phyloP scores from a whole-genome alignment of 345 rosid species.

The Laguncularia racemosa region DNA sequence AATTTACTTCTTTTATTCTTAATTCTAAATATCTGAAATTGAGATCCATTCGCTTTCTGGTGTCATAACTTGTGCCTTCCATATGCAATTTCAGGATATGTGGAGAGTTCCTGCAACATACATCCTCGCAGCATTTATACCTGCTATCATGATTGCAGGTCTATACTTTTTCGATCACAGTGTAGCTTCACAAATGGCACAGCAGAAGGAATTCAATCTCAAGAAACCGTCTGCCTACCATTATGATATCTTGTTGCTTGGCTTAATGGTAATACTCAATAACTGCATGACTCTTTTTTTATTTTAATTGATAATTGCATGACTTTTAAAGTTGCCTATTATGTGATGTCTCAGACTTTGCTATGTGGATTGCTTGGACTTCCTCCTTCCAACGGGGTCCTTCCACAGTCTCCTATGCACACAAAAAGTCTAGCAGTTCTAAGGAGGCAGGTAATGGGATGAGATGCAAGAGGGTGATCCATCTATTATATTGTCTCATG shows the following conservation, averaged over 20 bases:
- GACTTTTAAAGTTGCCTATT: background rate
- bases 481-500: background rate
- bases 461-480: slow-evolving; percentile 1
- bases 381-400: slow-evolving; percentile 88
- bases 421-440: slow-evolving; percentile 80
- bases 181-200: slow-evolving; percentile 87
- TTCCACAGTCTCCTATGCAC: slow-evolving; percentile 94
- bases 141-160: slow-evolving; percentile 86
- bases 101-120: slow-evolving; percentile 55
- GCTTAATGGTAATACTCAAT: slow-evolving; percentile 36
- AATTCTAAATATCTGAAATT: too few relatives aligned
- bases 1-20: too few relatives aligned
- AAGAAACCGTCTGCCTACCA: slow-evolving; percentile 79
- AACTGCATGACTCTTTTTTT: background rate
- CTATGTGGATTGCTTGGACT: slow-evolving; percentile 80
- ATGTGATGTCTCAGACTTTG: slow-evolving; percentile 46
- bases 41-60: too few relatives aligned
- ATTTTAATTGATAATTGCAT: too few relatives aligned
- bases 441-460: slow-evolving; percentile 45
- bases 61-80: too few relatives aligned
- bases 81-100: slow-evolving; percentile 55
- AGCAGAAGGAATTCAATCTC: slow-evolving; percentile 74
- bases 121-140: slow-evolving; percentile 64
- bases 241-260: slow-evolving; percentile 68
- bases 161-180: slow-evolving; percentile 86